Evolutionary conservation across 345 rosid genomes (phyloP), one percentile per base, ranked within the genome.

Genomic region (Combretum micranthum): DNA sequence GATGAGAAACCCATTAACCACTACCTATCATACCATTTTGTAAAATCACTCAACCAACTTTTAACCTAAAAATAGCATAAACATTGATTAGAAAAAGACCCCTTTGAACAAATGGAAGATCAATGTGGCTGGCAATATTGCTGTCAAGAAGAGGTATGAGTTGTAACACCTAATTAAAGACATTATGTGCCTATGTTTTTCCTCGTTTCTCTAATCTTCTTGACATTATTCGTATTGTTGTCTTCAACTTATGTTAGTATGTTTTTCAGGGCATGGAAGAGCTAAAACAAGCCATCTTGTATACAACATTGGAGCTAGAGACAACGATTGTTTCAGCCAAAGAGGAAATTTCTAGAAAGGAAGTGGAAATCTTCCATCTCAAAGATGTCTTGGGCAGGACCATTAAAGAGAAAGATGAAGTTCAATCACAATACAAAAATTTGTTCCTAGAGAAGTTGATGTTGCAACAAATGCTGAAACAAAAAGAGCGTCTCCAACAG

Each of bases 231-330:
- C 4, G 12, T 19, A 20, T 19, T 13, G 7, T 19, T 50, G 65
- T 49, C 13, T 22, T 16, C 18, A 1, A 7, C 9, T 32, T 32
- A 4, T 32, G 39, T 32, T 32, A 7, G 9, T 32, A 1, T 32
- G 39, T 32, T 7, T 64, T 43, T 37, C 64, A 83, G 89, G 82
- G 77, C 22, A 68, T 74, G 68, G 80, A 78, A 26, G 86, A 78
- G 32, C 53, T 74, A 14, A 76, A 62, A 65, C 75, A 72, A 44
- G 62, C 73, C 21, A 60, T 80, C 14, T 46, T 70, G 62, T 76
- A 71, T 62, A 64, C 75, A 42, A 70, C 78, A 13, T 60, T 64
- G 69, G 86, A 80, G 68, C 67, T 83, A 1, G 86, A 83, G 63
- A 53, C 74, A 18, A 63, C 82, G 42, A 25, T 74, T 44, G 21